Percentiles rank a stretch among this genome's conserved stretches.
phyloP scores from a whole-genome alignment of 129 eudicot species.

The Artemisia tridentata region DNA sequence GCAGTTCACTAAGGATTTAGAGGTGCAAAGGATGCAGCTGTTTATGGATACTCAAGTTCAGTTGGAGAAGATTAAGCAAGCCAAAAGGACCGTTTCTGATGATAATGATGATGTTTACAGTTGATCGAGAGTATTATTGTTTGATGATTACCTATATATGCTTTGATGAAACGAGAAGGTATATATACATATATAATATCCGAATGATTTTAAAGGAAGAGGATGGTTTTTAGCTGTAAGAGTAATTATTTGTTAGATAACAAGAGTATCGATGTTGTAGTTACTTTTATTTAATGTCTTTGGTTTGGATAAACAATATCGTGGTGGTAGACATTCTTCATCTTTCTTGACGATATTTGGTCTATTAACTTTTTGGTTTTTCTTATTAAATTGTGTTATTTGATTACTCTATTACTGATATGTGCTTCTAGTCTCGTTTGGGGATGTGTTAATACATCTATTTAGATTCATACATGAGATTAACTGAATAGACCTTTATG shows the following conservation, averaged over 20 bases:
- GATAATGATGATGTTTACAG: conserved; percentile 55
- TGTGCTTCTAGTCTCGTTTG: background rate
- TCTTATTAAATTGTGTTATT: background rate
- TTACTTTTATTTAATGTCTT: conserved; percentile 16
- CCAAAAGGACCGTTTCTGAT: conserved; percentile 63
- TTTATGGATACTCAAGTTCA: conserved; percentile 90
- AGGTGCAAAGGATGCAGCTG: conserved; percentile 86
- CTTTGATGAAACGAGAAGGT: conserved; percentile 14
- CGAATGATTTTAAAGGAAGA: conserved; percentile 26
- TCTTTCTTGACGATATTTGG: conserved; percentile 25
- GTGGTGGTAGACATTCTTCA: conserved; percentile 16
- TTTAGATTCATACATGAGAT: too few relatives aligned
- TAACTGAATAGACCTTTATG: too few relatives aligned
- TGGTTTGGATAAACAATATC: too few relatives aligned
- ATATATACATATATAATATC: conserved; percentile 29
- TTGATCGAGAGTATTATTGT: conserved; percentile 10
- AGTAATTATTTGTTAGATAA: conserved; percentile 28
- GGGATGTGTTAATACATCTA: too few relatives aligned
- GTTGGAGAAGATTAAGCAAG: conserved; percentile 77
- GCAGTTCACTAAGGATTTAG: conserved; percentile 88
- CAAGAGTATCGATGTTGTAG: conserved; percentile 27
- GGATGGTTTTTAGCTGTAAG: conserved; percentile 37
- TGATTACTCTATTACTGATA: conserved; percentile 4
- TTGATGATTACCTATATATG: conserved; percentile 16
- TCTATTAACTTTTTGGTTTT: conserved; percentile 12